Percentiles rank a stretch among this genome's conserved stretches.
Evolutionary conservation across 1,284 basidiomycete species (phyloP).

Genomic region (Tylopilus microsporus): DNA sequence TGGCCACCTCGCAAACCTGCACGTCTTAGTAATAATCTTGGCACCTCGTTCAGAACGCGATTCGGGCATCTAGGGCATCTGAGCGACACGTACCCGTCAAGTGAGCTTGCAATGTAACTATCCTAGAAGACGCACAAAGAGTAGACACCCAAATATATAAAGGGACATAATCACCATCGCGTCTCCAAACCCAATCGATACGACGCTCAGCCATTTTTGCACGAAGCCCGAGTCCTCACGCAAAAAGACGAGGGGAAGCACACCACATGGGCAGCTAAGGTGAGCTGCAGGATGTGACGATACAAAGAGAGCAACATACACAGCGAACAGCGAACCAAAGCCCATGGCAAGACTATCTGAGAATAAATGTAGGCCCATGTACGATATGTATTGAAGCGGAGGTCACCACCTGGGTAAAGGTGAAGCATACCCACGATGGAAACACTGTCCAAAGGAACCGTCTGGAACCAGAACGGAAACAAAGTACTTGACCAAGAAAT

Average conservation of each 20-base stretch:
- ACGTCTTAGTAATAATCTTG: no score
- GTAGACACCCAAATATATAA: no score
- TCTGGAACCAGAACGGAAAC: slow-evolving; percentile 82
- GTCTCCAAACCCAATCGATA: slow-evolving; percentile 21
- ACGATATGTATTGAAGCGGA: neutral
- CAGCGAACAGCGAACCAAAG: slow-evolving; percentile 19
- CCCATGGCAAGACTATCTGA: slow-evolving; percentile 21
- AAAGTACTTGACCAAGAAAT: slow-evolving; percentile 71
- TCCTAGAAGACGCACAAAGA: no score
- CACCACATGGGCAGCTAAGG: slow-evolving; percentile 3
- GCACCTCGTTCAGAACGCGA: no score
- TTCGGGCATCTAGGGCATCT: no score
- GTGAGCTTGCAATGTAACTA: no score
- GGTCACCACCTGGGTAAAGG: neutral
- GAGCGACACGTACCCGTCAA: no score
- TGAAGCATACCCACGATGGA: slow-evolving; percentile 46
- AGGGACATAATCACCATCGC: slow-evolving; percentile 15
- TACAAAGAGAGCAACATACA: neutral
- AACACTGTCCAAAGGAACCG: slow-evolving; percentile 65
- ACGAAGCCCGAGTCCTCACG: slow-evolving; percentile 23
- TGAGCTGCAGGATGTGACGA: neutral
- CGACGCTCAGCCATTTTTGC: slow-evolving; percentile 20
- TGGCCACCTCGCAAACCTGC: no score
- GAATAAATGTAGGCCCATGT: slow-evolving; percentile 6
- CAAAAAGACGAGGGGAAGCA: slow-evolving; percentile 18